Evolutionary conservation across 768 basidiomycete genomes (phyloP).

Genomic region (Lyophyllum atratum): DNA sequence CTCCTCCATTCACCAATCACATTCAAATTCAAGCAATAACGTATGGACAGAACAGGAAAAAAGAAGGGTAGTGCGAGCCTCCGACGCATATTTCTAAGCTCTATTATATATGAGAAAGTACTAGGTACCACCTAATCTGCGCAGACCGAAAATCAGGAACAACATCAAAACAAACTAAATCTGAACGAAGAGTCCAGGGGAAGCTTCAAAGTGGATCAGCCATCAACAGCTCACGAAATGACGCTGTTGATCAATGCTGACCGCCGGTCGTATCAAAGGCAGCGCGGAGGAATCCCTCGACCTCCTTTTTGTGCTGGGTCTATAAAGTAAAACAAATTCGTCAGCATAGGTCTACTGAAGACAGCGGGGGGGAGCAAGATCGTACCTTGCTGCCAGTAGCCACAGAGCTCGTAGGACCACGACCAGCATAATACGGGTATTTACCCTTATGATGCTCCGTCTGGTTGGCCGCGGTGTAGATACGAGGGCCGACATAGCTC

Average conservation of each 20-base stretch:
- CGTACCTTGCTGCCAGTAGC: slow-evolving; percentile 89
- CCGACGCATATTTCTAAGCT: too few species aligned
- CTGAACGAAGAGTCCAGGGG: too few species aligned
- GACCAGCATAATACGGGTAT: slow-evolving; percentile 89
- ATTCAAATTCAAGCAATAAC: too few species aligned
- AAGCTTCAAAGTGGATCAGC: too few species aligned
- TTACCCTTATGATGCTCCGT: slow-evolving; percentile 91
- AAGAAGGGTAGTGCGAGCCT: too few species aligned
- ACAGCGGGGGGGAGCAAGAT: not conserved
- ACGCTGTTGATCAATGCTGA: slow-evolving; percentile 1
- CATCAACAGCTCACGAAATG: too few species aligned
- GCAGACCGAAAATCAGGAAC: too few species aligned
- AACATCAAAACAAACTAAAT: too few species aligned
- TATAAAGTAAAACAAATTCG: slow-evolving; percentile 28
- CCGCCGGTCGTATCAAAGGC: slow-evolving; percentile 49
- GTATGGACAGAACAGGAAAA: too few species aligned
- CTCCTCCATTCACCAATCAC: too few species aligned
- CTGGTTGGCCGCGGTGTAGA: slow-evolving; percentile 90
- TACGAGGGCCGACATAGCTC: slow-evolving; percentile 93
- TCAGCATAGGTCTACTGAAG: slow-evolving; percentile 9
- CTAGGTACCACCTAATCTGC: too few species aligned
- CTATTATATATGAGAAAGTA: too few species aligned
- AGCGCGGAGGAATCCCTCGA: slow-evolving; percentile 67
- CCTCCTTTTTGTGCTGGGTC: slow-evolving; percentile 89
- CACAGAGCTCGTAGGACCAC: slow-evolving; percentile 89